Evolutionary conservation across 2,329 filamentous ascomycete genomes (phyloP).

Genomic region (Colletotrichum liriopes): DNA sequence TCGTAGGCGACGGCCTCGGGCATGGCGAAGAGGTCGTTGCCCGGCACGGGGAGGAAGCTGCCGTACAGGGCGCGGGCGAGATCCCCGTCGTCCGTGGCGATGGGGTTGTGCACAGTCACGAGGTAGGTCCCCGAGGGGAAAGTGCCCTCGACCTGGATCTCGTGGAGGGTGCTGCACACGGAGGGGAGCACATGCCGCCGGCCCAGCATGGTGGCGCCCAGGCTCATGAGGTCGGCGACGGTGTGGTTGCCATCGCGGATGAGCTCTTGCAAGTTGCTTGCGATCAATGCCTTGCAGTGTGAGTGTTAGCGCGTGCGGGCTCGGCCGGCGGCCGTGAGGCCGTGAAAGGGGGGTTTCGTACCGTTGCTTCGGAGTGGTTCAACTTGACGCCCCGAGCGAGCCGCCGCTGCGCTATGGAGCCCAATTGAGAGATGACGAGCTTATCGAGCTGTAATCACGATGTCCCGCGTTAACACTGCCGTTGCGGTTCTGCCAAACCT

Average conservation of each 20-base stretch:
- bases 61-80: constrained; percentile 91
- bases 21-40: constrained; percentile 76
- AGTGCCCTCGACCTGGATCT: constrained; percentile 95
- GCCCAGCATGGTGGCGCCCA: constrained; percentile 93
- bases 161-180: constrained; percentile 82
- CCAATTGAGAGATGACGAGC: constrained; percentile 91
- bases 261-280: constrained; percentile 93
- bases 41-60: constrained; percentile 88
- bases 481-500: constrained; percentile 16
- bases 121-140: constrained; percentile 93
- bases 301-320: constrained; percentile 30
- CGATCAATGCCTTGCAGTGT: constrained; percentile 78
- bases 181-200: constrained; percentile 91
- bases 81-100: constrained; percentile 88
- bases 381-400: constrained; percentile 90
- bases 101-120: constrained; percentile 93
- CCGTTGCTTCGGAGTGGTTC: constrained; percentile 91
- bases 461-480: constrained; percentile 40
- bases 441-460: constrained; percentile 83
- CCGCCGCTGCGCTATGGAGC: constrained; percentile 87
- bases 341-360: constrained; percentile 55
- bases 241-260: constrained; percentile 96
- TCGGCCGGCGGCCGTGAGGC: not conserved
- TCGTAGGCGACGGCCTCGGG: constrained; percentile 77
- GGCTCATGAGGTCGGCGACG: constrained; percentile 92